A percentile compares a stretch with the other conserved stretches of the same genome.
phyloP scores from a whole-genome alignment of 2,329 filamentous ascomycete genomes.

The Epichloe gansuensis region DNA sequence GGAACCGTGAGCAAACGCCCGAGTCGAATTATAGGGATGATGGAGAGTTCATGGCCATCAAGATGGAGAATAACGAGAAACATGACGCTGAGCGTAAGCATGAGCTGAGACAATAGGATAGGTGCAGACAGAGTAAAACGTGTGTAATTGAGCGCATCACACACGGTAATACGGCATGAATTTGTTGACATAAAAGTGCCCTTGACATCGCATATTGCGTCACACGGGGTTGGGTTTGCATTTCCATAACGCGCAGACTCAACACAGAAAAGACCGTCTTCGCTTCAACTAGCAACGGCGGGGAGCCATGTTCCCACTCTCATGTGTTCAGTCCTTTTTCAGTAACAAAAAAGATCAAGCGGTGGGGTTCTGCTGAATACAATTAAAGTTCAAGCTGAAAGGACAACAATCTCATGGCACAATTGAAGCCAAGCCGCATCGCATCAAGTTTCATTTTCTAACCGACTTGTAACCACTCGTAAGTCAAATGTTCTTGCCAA shows the following conservation, averaged over 20 bases:
- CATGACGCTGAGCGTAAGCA: conserved; percentile 13
- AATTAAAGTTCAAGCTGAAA: neutral
- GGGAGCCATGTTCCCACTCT: neutral
- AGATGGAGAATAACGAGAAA: conserved; percentile 14
- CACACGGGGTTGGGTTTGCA: too few species aligned
- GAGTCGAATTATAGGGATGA: neutral
- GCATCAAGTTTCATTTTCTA: neutral
- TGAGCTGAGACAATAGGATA: neutral
- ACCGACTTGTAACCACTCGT: neutral
- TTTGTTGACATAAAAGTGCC: too few species aligned
- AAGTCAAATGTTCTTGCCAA: neutral
- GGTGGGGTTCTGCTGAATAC: neutral
- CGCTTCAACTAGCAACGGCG: neutral
- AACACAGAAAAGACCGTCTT: neutral
- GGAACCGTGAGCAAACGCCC: neutral
- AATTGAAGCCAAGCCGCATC: neutral
- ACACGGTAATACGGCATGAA: too few species aligned
- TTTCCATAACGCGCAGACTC: neutral
- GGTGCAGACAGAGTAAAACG: too few species aligned
- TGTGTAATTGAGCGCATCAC: too few species aligned
- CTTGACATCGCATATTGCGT: too few species aligned
- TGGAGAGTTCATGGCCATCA: conserved; percentile 2
- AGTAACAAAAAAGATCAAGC: neutral
- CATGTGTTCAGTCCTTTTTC: neutral
- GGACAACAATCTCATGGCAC: neutral